These are phyloP conservation scores for Kwoniella heveanensis DNA, from an alignment of 768 basidiomycete species.

Conservation along the genomic window DNA sequence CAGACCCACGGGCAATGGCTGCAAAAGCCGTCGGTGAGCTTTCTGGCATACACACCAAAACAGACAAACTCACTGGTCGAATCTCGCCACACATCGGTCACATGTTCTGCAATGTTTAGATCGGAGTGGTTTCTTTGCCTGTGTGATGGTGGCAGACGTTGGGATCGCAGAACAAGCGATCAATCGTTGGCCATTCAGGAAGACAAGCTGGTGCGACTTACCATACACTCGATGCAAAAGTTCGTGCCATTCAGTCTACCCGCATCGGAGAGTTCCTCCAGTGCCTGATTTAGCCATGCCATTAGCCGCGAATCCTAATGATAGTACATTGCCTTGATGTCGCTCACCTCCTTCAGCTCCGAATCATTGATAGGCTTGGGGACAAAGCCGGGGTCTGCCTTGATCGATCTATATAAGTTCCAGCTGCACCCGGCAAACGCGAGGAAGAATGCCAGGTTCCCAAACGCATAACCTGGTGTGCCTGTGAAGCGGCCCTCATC, in stretches of 20 bases:
- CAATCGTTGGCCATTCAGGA: neutral
- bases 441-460: conserved; percentile 76
- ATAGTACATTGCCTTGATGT: neutral
- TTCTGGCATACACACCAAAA: neutral
- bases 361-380: conserved; percentile 77
- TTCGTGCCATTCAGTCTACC: conserved; percentile 91
- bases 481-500: too few species aligned
- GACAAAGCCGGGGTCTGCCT: conserved; percentile 84
- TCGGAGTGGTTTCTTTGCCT: conserved; percentile 85
- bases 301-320: conserved; percentile 46
- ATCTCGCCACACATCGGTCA: conserved; percentile 82
- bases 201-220: conserved; percentile 49
- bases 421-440: conserved; percentile 72
- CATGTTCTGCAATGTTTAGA: conserved; percentile 95
- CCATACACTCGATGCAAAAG: conserved; percentile 96
- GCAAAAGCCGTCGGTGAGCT: neutral
- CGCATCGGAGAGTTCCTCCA: conserved; percentile 85
- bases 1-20: conserved; percentile 99
- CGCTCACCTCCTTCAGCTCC: conserved; percentile 79
- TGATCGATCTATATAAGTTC: conserved; percentile 88
- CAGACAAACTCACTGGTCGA: conserved; percentile 76
- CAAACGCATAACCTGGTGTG: conserved; percentile 72
- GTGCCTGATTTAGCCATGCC: conserved; percentile 68
- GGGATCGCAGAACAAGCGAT: too few species aligned
- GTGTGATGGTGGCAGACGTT: neutral